Base-by-base conservation (phyloP, 1,139 yeast species). In the Nakaseomyces bracarensis region DNA sequence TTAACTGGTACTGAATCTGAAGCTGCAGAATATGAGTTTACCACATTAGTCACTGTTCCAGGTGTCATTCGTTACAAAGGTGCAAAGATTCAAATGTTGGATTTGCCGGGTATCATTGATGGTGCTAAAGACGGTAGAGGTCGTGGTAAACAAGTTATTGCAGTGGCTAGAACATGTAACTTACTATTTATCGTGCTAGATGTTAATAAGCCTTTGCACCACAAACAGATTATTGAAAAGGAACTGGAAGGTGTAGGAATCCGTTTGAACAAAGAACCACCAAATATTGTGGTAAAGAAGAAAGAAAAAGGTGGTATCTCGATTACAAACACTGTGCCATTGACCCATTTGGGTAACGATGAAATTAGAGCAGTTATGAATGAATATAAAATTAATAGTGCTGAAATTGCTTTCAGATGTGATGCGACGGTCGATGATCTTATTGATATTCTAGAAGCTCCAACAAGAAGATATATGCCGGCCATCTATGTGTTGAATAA, bases 81-180 rank as follows among this genome's bases (percentile, higher is more conserved):
- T 58, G 97, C 98, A 40, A 89, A 86, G 69, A 81, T 91, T 52
- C 99, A 91, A 68, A 86, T 93, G 94, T 71, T 91, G 60, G 99
- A 91, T 75, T 74, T 91, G 55, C 99, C 99, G 3, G 99, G 99
- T 63, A 91, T 91, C 58, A 91, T 91, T 55, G 97, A 93, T 66
- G 98, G 98, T 65, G 99, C 98, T 45, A 89, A 89, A 56, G 97
- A 91, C 59, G 98, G 98, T 67, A 84, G 89, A 65, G 98, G 99
- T 70, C 79, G 99, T 71, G 99, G 99, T 75, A 84, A 81, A 56
- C 98, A 91, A 68, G 98, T 91, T 46, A 91, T 91, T 67, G 98
- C 98, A 0, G 97, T 89, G 44, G 97, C 98, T 5, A 77, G 98
- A 64, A 85, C 96, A 5, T 94, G 96, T 57, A 89, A 91, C 61